Base-by-base conservation (phyloP, 176 grass and related monocot species). In the Hordeum vulgare region DNA sequence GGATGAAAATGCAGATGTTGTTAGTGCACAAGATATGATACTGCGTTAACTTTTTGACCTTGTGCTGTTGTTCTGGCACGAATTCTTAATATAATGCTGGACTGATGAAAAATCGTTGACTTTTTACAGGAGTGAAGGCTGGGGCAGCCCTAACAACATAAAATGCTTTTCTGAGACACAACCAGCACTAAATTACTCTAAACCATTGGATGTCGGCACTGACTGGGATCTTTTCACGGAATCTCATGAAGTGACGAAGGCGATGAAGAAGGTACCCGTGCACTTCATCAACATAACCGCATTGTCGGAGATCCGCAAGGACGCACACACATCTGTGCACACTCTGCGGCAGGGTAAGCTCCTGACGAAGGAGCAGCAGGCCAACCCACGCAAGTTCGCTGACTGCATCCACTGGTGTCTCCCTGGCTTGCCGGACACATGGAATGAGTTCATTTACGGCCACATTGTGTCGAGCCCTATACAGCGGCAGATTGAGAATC, bases 381-480 rank as follows among this genome's bases (percentile, higher is more conserved):
- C 87, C 0, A 78, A 93, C 76, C 93, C 93, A 8, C 73, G 86
- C 8, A 90, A 80, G 78, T 97, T 91, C 21, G 91, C 94, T 1
- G 94, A 97, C 41, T 97, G 94, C 81, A 97, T 97, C 57, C 94
- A 97, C 69, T 97, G 94, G 92, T 97, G 92, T 79, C 91, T 97
- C 10, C 90, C 92, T 1, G 88, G 95, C 3, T 53, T 92, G 69
- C 92, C 92, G 2, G 90, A 93, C 66, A 84, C 83, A 60, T 95
- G 88, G 92, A 97, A 97, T 4, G 89, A 92, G 64, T 90, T 97
- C 8, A 60, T 97, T 47, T 94, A 97, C 27, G 87, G 85, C 4
- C 75, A 90, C 60, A 93, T 96, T 36, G 13, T 91, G 35, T 80
- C 78, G 18, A 85, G 83, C 79, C 26, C 83, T 37, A 37, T 7